Conservation (phyloP, 164 flowering plant species). For the Tinospora cordifolia region DNA sequence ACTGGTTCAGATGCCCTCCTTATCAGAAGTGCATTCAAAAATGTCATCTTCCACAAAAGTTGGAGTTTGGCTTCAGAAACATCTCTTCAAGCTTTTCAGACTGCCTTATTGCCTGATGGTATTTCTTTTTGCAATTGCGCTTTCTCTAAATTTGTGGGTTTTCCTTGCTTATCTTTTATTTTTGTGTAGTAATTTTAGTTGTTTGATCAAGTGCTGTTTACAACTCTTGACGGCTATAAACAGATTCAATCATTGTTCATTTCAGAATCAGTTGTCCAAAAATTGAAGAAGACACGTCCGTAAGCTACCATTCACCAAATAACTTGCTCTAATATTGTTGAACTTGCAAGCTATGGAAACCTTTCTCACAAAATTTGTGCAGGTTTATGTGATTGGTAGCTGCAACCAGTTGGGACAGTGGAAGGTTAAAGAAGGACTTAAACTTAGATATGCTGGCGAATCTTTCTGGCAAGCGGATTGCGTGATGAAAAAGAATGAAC, state of each 20-base stretch:
- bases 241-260: slow-evolving; percentile 65
- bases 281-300: slow-evolving; percentile 53
- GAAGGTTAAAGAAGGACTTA: slow-evolving; percentile 66
- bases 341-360: neutral
- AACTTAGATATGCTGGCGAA: slow-evolving; percentile 68
- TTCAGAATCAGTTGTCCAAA: slow-evolving; percentile 84
- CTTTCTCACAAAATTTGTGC: slow-evolving; percentile 13
- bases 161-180: neutral
- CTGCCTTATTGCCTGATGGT: slow-evolving; percentile 43
- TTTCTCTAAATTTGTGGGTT: slow-evolving; percentile 1
- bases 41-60: slow-evolving; percentile 65
- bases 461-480: slow-evolving; percentile 71
- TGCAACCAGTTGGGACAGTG: slow-evolving; percentile 59
- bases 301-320: slow-evolving; percentile 27
- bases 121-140: slow-evolving; percentile 5
- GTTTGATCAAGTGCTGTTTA: neutral
- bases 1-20: slow-evolving; percentile 69
- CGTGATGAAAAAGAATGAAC: slow-evolving; percentile 44
- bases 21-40: slow-evolving; percentile 76
- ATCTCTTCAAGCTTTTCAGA: slow-evolving; percentile 29
- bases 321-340: neutral
- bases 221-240: slow-evolving; percentile 14
- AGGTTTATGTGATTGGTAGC: slow-evolving; percentile 81
- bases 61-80: slow-evolving; percentile 31
- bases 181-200: neutral